Conservation (phyloP, 1,139 yeast genomes). For the Candida pseudoviswanathii region DNA sequence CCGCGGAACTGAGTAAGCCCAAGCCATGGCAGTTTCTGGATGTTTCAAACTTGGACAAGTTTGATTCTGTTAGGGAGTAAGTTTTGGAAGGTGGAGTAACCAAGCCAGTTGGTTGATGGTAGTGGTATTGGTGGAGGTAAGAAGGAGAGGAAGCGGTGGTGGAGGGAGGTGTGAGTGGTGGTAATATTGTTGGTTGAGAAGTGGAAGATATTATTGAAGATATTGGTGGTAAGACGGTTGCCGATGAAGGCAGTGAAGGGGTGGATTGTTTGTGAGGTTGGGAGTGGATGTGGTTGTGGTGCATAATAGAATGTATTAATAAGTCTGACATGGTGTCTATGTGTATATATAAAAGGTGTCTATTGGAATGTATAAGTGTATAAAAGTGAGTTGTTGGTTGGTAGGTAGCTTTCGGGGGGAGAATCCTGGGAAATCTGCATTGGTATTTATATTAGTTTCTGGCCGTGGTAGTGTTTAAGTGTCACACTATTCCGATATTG, state of each 20-base stretch:
- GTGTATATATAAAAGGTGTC: background rate
- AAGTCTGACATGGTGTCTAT: constrained; percentile 22
- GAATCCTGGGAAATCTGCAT: background rate
- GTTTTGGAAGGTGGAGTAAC: constrained; percentile 6
- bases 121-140: constrained; percentile 1
- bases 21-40: constrained; percentile 15
- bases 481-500: constrained; percentile 5
- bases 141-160: background rate
- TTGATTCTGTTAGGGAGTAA: constrained; percentile 15
- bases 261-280: too few species aligned
- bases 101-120: constrained; percentile 4
- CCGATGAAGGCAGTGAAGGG: background rate
- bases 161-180: constrained; percentile 6
- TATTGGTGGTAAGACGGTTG: constrained; percentile 13
- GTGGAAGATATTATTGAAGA: constrained; percentile 8
- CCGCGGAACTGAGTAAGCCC: constrained; percentile 18
- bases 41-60: constrained; percentile 15
- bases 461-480: background rate
- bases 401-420: too few species aligned
- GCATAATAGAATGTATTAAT: constrained; percentile 39
- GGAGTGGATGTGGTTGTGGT: constrained; percentile 12
- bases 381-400: too few species aligned
- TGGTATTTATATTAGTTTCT: background rate
- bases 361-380: too few species aligned
- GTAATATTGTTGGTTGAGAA: constrained; percentile 4